Evolutionary conservation across 192 early-diverging fungal genomes (phyloP), one percentile per base, ranked within the genome.

Genomic region (Coemansia javaensis): DNA sequence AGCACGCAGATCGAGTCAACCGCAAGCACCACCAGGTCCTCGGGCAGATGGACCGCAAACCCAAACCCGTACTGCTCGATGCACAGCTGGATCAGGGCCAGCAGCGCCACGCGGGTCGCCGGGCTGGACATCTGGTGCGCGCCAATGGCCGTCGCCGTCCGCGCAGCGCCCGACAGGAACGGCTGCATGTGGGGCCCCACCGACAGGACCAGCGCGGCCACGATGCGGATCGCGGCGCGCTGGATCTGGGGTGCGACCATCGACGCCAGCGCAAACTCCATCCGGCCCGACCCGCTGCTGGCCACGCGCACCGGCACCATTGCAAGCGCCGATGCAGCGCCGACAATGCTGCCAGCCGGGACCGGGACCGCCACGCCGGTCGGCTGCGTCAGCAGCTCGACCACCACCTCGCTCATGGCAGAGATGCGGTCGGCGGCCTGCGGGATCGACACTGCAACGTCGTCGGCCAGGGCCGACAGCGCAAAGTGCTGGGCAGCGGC

Each of bases 341-440:
- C 44, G 18, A 68, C 55, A 27, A 75, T 36, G 0, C 15, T 36
- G 28, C 60, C 62, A 7, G 39, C 60, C 2, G 73, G 73, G 23
- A 69, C 36, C 4, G 60, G 43, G 3, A 75, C 33, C 35, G 60
- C 53, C 2, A 30, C 57, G 13, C 20, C n/a, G 6, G 59, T 32
- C 12, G 73, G 73, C 11, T 54, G 56, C 4, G 47, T 47, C 33
- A 75, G 50, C 37, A 75, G 47, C n/a, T 60, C 59, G 41, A 61
- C 17, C 1, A 69, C 12, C 24, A 75, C 39, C 9, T 65, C 60
- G 0, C 46, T 17, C 73, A 75, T 75, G 7, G 53, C 43, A 0
- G 53, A 16, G 12, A 75, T 69, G 34, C 64, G 66, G 31, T 69
- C 66, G n/a, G 56, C 56, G 5, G 66, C 66, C 48, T 63, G 64